A percentile compares a stretch with the other conserved stretches of the same genome.
Conservation (phyloP, 768 basidiomycete species). For the Suillus sp. region DNA sequence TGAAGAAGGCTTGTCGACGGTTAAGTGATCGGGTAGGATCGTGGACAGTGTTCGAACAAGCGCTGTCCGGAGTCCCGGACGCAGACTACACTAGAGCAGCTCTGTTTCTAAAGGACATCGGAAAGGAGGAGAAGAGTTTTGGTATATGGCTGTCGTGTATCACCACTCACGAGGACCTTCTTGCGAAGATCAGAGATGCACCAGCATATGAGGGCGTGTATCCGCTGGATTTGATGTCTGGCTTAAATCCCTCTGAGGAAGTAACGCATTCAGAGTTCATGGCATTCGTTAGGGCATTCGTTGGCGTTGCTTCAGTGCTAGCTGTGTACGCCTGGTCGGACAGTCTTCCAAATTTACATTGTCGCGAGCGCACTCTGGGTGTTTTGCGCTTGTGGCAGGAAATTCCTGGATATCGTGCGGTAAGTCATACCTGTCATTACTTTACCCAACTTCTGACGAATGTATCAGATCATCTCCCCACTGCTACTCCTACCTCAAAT, state of each 20-base stretch:
- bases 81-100: slow-evolving; percentile 54
- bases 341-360: slow-evolving; percentile 64
- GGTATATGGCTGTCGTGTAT: slow-evolving; percentile 77
- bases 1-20: slow-evolving; percentile 48
- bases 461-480: slow-evolving; percentile 68
- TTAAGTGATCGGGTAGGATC: slow-evolving; percentile 53
- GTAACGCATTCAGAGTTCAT: slow-evolving; percentile 61
- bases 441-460: slow-evolving; percentile 13
- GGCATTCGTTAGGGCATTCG: slow-evolving; percentile 61
- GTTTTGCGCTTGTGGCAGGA: slow-evolving; percentile 47
- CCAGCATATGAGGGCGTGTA: slow-evolving; percentile 61
- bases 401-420: slow-evolving; percentile 73
- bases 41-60: slow-evolving; percentile 65
- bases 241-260: slow-evolving; percentile 34
- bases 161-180: slow-evolving; percentile 57
- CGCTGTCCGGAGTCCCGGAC: slow-evolving; percentile 49
- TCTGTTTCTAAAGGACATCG: slow-evolving; percentile 59
- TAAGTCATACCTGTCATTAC: slow-evolving; percentile 30
- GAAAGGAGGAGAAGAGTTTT: slow-evolving; percentile 63
- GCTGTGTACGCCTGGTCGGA: slow-evolving; percentile 82
- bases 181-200: slow-evolving; percentile 45
- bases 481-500: slow-evolving; percentile 72
- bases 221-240: slow-evolving; percentile 35
- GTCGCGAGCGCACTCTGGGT: slow-evolving; percentile 64
- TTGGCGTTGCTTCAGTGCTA: slow-evolving; percentile 68